Evolutionary conservation across 2,329 filamentous ascomycete species (phyloP), one percentile per base, ranked within the genome.

Genomic region (Neofusicoccum ribis): DNA sequence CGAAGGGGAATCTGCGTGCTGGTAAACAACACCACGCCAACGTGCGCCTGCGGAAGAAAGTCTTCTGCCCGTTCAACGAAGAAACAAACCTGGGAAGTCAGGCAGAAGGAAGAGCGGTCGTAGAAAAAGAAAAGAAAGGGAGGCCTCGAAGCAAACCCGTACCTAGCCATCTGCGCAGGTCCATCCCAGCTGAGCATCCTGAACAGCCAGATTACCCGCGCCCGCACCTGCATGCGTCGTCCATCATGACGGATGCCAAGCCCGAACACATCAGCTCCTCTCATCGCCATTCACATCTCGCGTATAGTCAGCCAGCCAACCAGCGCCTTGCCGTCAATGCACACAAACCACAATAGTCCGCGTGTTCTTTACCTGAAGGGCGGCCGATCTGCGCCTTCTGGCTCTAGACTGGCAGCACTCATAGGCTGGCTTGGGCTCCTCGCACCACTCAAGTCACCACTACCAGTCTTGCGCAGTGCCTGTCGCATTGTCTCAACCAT

Each of bases 401-500:
- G 76, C 56, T 79, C 79, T 20, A 77, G 68, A 63, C 74, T 76
- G 54, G 73, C 73, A 41, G 77, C 75, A 63, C 76, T 78, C 67
- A 77, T 66, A n/a, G 77, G 76, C 69, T 78, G 76, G 46, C 73
- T 78, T 68, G 77, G 76, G 49, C 72, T 77, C 31, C 73, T 70
- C 58, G 72, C 71, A 41, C 80, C 79, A 44, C 82, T 80, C 65
- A 97, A 80, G 74, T 97, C 94, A 17, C 90, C 87, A 77, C 92
- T 97, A 50, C 89, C 91, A 14, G 93, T 96, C 76, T 91, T 89
- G 73, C 91, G 85, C 73, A 97, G 81, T 15, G 92, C 93, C 78
- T 97, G 93, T 61, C 89, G 86, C 93, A 97, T 96, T 3, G 93
- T 97, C 82, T 97, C 93, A 69, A 97, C 91, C 66, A 91, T 92